A percentile compares a stretch with the other conserved stretches of the same genome.
Evolutionary conservation across 2,329 filamentous ascomycete species (phyloP).

Genomic region (Nigrospora osmanthi): DNA sequence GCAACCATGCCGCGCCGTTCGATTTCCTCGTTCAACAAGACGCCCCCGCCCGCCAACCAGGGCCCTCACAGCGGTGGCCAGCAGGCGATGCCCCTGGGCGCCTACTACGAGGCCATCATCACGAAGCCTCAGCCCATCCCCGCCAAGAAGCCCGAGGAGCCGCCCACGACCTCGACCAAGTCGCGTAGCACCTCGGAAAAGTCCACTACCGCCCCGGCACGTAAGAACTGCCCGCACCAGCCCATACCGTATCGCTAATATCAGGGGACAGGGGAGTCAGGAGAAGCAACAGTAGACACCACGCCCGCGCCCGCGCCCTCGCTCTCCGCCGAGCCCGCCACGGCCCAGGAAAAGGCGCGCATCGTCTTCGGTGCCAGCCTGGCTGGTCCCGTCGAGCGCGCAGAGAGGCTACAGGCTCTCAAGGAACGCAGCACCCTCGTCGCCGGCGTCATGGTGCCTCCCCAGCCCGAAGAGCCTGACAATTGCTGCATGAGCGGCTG

Average conservation of each 20-base stretch:
- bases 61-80: constrained; percentile 13
- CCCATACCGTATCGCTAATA: constrained; percentile 1
- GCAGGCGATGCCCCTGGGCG: constrained; percentile 43
- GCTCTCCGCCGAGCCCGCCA: constrained; percentile 31
- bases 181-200: constrained; percentile 15
- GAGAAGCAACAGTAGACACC: constrained; percentile 5
- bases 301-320: constrained; percentile 2
- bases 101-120: constrained; percentile 53
- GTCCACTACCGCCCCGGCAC: constrained; percentile 10
- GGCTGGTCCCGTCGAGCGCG: constrained; percentile 63
- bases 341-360: constrained; percentile 46
- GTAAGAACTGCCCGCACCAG: constrained; percentile 8
- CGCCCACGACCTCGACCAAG: constrained; percentile 29
- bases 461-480: constrained; percentile 80
- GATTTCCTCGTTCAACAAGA: constrained; percentile 15
- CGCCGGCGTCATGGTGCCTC: constrained; percentile 76
- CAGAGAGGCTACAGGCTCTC: constrained; percentile 50
- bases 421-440: constrained; percentile 54
- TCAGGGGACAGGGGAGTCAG: not conserved
- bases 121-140: constrained; percentile 33
- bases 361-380: constrained; percentile 79
- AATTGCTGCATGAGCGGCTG: constrained; percentile 99
- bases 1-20: constrained; percentile 6
- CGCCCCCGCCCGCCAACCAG: constrained; percentile 13
- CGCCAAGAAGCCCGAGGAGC: constrained; percentile 33